Percentiles rank a stretch among this genome's conserved stretches.
These are phyloP conservation scores for Vanderwaltozyma yarrowii DNA, from an alignment of 805 yeast species.

Conservation along the genomic window DNA sequence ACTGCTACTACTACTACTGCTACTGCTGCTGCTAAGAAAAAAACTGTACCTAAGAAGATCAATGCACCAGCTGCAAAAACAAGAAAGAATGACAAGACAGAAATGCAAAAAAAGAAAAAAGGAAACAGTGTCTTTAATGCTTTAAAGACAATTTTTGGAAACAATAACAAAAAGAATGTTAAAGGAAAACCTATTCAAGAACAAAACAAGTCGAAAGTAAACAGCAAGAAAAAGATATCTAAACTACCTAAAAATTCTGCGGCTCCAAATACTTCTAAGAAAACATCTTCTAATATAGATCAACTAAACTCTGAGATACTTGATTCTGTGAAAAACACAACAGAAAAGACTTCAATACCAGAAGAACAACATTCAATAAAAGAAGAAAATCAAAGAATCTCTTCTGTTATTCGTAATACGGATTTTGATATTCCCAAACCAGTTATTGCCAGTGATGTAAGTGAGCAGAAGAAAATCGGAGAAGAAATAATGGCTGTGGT, in stretches of 20 bases:
- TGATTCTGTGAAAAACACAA: no score
- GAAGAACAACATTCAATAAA: neutral
- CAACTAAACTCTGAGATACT: no score
- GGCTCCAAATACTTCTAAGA: no score
- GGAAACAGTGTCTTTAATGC: constrained; percentile 9
- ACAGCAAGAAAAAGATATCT: no score
- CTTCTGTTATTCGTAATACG: constrained; percentile 12
- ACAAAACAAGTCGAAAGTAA: constrained; percentile 1
- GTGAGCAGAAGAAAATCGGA: neutral
- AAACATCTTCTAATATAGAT: no score
- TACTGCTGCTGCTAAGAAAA: no score
- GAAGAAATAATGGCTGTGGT: no score
- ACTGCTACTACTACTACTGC: no score
- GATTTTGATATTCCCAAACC: neutral
- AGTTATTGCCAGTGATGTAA: neutral
- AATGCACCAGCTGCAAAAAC: neutral
- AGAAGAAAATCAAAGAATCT: constrained; percentile 14
- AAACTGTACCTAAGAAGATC: no score
- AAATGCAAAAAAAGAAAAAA: constrained; percentile 7
- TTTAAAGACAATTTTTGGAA: constrained; percentile 12
- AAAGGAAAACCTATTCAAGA: neutral
- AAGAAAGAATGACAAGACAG: neutral
- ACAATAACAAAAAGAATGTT: constrained; percentile 7
- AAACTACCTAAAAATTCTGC: no score
- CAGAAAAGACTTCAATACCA: neutral